These are phyloP conservation scores for Trichoderma arundinaceum DNA, from an alignment of 2,329 filamentous ascomycete genomes.

Conservation along the genomic window DNA sequence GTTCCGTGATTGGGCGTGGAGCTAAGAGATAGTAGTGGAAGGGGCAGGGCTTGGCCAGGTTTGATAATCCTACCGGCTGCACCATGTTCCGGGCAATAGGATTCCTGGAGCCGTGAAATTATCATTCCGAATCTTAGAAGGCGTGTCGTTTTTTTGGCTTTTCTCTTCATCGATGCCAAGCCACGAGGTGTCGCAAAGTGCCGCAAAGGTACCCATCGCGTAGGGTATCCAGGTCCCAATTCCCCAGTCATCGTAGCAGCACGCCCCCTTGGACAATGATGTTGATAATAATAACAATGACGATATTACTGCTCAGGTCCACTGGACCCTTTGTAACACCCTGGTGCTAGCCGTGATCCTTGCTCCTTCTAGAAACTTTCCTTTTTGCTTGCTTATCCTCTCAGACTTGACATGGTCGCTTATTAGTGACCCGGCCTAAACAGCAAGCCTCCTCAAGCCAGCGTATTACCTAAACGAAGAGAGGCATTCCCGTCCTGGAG, in stretches of 20 bases:
- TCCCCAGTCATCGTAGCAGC: neutral
- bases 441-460: slow-evolving; percentile 5
- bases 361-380: slow-evolving; percentile 23
- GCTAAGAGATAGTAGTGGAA: neutral
- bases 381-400: slow-evolving; percentile 18
- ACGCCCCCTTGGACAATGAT: neutral
- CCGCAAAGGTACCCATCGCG: neutral
- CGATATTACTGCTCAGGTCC: neutral
- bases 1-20: neutral
- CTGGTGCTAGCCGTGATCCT: neutral
- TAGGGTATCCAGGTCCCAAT: neutral
- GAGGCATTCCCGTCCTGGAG: slow-evolving; percentile 2
- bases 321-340: neutral
- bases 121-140: neutral
- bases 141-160: neutral
- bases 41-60: neutral
- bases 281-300: slow-evolving; percentile 1
- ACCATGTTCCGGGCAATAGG: neutral
- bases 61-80: slow-evolving; percentile 1
- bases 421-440: slow-evolving; percentile 2
- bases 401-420: neutral
- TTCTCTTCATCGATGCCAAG: neutral
- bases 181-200: neutral
- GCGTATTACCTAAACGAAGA: neutral
- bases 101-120: slow-evolving; percentile 14